Base-by-base conservation (phyloP, 2,329 filamentous ascomycete genomes). In the Phyllosticta citribraziliensis region DNA sequence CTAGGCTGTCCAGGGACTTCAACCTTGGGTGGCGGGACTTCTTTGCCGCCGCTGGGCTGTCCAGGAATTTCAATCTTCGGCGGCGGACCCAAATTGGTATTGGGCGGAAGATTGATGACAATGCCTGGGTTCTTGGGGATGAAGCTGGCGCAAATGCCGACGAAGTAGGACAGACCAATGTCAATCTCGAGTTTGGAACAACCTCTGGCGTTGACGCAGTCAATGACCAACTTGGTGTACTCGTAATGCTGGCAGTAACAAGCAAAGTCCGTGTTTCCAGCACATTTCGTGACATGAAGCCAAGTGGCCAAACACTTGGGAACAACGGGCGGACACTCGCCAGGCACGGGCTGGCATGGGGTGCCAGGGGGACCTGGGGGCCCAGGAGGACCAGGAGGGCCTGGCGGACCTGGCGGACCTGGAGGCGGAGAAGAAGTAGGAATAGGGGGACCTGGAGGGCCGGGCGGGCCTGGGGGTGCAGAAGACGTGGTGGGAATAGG, bases 301-400 rank as follows among this genome's bases (percentile, higher is more conserved):
- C 91, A 97, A 69, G 91, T 95, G 83, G 93, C 94, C 77, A 97
- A 79, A 80, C 93, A 97, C 71, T 85, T 85, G 65, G 93, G 92
- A 56, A 97, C 87, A 55, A 92, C 83, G 25, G 80, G 76, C 62
- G 91, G 91, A 76, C 85, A 84, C 62, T 68, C 57, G 20, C 64
- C 56, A 40, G 55, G 61, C 25, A 56, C 60, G 63, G 64, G 40
- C 19, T 47, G 40, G 6, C 20, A 53, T 12, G 20, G 6, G 4
- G 60, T 60, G 35, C 27, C 60, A 50, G 30, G 62, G 47, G 19
- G 61, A 61, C 55, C 64, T 69, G 63, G 69, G 63, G 52, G 69
- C 70, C 47, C 60, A 40, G 55, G 57, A 47, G 19, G 20, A 27
- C 40, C 55, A 57, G 35, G 67, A 52, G 33, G 63, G 51, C 25